Base-by-base conservation (phyloP, 2,329 filamentous ascomycete genomes). In the Aspergillus calidoustus region DNA sequence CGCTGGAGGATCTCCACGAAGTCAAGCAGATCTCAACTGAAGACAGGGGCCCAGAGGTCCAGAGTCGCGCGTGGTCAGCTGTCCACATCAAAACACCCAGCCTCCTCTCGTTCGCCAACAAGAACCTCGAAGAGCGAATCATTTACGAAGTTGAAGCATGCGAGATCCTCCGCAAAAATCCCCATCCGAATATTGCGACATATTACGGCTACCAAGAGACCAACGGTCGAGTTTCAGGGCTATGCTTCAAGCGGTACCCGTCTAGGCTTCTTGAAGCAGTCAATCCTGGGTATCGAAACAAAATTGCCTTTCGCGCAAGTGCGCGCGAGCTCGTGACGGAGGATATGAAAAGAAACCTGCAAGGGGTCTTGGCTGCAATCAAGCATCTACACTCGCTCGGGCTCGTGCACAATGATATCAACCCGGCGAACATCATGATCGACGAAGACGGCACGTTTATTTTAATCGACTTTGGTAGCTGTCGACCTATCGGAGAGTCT, bases 391-490 rank as follows among this genome's bases (percentile, higher is more conserved):
- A 75, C 44, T 68, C 64, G 19, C 62, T 75, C 38, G 64, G 68
- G 13, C 48, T 73, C 53, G 67, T 72, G 15, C 69, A 75, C 63
- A 72, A 73, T 47, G 69, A 76, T 51, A 66, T 76, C 23, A 75
- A 58, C 30, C 48, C 19, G 31, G 58, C 59, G 17, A 62, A 67
- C 47, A 55, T 76, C 34, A 72, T 75, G 68, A 55, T 74, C 28
- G 66, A 68, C 22, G 61, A 71, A 13, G 66, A 71, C 7, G 62
- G 60, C 11, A 66, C 19, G 13, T 55, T 69, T 19, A 55, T 75
- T 61, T 64, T 75, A 7, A 67, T 72, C 15, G 69, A 76, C 65
- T 75, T 76, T 25, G 72, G 69, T 64, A 69, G 66, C 61, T 74
- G 69, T 66, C 68, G 68, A 28, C 60, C 34, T 41, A 61, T 68